These are phyloP conservation scores for Eucommia ulmoides DNA, from an alignment of 257 asterid genomes.

Conservation along the genomic window DNA sequence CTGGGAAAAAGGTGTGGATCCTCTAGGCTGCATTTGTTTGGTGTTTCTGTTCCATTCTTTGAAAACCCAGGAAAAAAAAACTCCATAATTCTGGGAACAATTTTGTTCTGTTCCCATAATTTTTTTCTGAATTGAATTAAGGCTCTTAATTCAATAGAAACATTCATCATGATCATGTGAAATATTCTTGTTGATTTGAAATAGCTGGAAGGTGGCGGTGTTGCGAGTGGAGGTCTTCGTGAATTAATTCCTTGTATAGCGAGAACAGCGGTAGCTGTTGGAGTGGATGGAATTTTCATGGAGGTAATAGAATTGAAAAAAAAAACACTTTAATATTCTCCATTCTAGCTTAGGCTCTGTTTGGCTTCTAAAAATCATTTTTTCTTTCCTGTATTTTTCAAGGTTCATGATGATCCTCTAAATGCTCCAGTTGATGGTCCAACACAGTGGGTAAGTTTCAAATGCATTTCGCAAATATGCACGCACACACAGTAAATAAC, in stretches of 20 bases:
- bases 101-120: too few relatives aligned
- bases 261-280: conserved; percentile 92
- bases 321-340: too few relatives aligned
- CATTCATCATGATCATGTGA: too few relatives aligned
- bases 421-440: conserved; percentile 98
- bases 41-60: too few relatives aligned
- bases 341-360: neutral
- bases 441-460: conserved; percentile 81
- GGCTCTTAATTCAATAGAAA: too few relatives aligned
- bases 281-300: conserved; percentile 95
- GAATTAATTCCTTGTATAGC: conserved; percentile 96
- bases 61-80: too few relatives aligned
- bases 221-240: conserved; percentile 98
- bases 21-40: too few relatives aligned
- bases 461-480: neutral
- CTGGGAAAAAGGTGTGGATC: conserved; percentile 76
- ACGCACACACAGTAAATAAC: neutral
- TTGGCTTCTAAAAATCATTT: neutral
- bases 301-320: too few relatives aligned
- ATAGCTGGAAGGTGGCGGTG: conserved; percentile 97
- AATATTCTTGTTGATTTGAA: too few relatives aligned
- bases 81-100: too few relatives aligned
- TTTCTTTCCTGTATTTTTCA: conserved; percentile 4
- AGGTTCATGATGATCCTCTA: conserved; percentile 90
- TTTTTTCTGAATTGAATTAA: too few relatives aligned